phyloP scores from a whole-genome alignment of 2,329 filamentous ascomycete genomes.

The Pyrenophora tritici-repentis region DNA sequence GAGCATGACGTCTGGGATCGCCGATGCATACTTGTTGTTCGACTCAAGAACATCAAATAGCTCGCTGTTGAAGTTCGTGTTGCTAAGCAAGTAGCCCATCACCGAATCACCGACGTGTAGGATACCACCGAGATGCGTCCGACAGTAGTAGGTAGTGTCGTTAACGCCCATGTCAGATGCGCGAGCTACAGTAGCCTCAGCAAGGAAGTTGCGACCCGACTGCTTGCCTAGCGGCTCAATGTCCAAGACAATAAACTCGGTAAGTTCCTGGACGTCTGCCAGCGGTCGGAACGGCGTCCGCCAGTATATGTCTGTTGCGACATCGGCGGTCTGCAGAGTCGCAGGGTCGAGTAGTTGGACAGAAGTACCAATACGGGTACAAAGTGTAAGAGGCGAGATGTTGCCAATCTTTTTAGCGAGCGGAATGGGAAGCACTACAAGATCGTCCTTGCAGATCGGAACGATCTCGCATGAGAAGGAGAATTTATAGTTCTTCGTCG shows the following conservation, averaged over 20 bases:
- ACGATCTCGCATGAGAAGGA: constrained; percentile 86
- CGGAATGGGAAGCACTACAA: constrained; percentile 90
- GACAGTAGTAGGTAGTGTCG: constrained; percentile 84
- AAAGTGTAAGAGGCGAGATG: constrained; percentile 83
- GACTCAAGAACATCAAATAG: constrained; percentile 86
- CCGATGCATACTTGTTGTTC: constrained; percentile 70
- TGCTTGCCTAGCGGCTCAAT: constrained; percentile 78
- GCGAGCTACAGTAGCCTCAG: constrained; percentile 85
- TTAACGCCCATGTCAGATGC: constrained; percentile 86
- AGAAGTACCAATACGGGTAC: constrained; percentile 84
- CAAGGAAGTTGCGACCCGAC: constrained; percentile 81
- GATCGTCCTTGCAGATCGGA: constrained; percentile 95
- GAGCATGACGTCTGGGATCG: constrained; percentile 87
- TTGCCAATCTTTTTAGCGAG: constrained; percentile 87
- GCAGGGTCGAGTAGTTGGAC: constrained; percentile 88
- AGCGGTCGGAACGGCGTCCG: constrained; percentile 82
- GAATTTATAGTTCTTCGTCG: constrained; percentile 92
- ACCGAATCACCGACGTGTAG: constrained; percentile 89
- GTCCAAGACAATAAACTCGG: constrained; percentile 94
- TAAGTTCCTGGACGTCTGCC: constrained; percentile 80
- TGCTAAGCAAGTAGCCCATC: constrained; percentile 89
- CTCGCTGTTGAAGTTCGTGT: constrained; percentile 89
- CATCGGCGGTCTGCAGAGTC: constrained; percentile 87
- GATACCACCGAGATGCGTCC: constrained; percentile 86
- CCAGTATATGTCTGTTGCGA: constrained; percentile 87